Evolutionary conservation across 164 flowering plant species (phyloP).

Genomic region (Tinospora cordifolia): DNA sequence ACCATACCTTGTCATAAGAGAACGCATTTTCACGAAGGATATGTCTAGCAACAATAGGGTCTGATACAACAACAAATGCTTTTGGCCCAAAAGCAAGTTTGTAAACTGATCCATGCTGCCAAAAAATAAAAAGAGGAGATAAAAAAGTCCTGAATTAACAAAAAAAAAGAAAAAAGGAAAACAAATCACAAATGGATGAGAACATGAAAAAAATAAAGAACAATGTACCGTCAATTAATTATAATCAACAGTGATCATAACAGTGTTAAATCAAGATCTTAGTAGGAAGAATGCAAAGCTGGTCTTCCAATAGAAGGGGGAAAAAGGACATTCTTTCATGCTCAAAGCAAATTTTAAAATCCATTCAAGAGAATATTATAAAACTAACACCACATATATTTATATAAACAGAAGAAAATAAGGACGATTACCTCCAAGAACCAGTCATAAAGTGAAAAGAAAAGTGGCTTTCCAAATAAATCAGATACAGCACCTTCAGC

Average conservation of each 20-base stretch:
- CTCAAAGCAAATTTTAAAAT: not conserved
- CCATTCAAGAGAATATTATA: not conserved
- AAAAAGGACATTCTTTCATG: not conserved
- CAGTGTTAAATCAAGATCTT: not conserved
- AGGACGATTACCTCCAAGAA: conserved; percentile 52
- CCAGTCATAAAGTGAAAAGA: conserved; percentile 88
- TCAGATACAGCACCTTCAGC: conserved; percentile 98
- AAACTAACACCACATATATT: not conserved
- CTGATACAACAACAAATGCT: conserved; percentile 90
- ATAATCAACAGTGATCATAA: not conserved
- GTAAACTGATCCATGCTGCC: conserved; percentile 93
- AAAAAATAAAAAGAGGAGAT: not conserved
- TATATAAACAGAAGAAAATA: conserved; percentile 14
- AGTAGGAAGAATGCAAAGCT: not conserved
- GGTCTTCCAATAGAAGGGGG: not conserved
- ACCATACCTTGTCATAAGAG: conserved; percentile 83
- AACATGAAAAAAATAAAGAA: not conserved
- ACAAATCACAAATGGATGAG: no score
- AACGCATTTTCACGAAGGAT: conserved; percentile 88
- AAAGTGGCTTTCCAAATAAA: conserved; percentile 73
- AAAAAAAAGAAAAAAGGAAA: not conserved
- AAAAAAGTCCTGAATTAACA: not conserved
- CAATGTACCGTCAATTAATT: not conserved
- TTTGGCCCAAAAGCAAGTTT: conserved; percentile 98
- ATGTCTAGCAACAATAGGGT: conserved; percentile 87